Evolutionary conservation across 2,329 filamentous ascomycete genomes (phyloP).

Genomic region (Xylaria sp.): DNA sequence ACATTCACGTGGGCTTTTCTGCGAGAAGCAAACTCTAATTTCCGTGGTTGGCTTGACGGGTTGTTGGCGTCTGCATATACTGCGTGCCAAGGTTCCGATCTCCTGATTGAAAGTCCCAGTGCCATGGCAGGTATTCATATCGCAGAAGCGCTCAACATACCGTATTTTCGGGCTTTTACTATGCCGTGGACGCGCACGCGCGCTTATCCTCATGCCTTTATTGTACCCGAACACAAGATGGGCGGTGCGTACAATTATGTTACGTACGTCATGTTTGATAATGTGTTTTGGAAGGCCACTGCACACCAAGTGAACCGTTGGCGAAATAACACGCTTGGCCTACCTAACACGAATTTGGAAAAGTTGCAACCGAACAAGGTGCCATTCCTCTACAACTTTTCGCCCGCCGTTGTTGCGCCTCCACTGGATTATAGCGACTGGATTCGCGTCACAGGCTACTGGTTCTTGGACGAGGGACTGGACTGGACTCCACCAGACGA

Average conservation of each 20-base stretch:
- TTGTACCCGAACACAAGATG: conserved; percentile 92
- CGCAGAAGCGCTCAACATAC: conserved; percentile 89
- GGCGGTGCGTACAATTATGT: conserved; percentile 95
- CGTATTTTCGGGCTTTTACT: conserved; percentile 96
- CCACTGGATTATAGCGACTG: conserved; percentile 97
- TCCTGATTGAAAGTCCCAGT: conserved; percentile 94
- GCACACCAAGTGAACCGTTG: conserved; percentile 92
- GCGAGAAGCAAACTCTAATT: conserved; percentile 85
- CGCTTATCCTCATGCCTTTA: conserved; percentile 96
- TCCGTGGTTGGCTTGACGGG: conserved; percentile 94
- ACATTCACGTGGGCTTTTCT: conserved; percentile 96
- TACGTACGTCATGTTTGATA: conserved; percentile 96
- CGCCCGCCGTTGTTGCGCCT: conserved; percentile 90
- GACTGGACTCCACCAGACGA: conserved; percentile 80
- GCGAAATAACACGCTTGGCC: conserved; percentile 81
- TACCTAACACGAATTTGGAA: conserved; percentile 84
- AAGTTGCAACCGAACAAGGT: conserved; percentile 97
- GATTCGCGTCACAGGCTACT: conserved; percentile 97
- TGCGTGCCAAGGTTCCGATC: conserved; percentile 86
- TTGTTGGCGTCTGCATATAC: conserved; percentile 83
- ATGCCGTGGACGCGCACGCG: conserved; percentile 99
- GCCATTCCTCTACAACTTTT: conserved; percentile 99
- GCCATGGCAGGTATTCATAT: conserved; percentile 99
- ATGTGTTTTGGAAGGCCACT: conserved; percentile 95
- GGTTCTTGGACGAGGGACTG: conserved; percentile 86